Conservation (phyloP, 108 stramenopile species). For the Phaeodactylum tricornutum region DNA sequence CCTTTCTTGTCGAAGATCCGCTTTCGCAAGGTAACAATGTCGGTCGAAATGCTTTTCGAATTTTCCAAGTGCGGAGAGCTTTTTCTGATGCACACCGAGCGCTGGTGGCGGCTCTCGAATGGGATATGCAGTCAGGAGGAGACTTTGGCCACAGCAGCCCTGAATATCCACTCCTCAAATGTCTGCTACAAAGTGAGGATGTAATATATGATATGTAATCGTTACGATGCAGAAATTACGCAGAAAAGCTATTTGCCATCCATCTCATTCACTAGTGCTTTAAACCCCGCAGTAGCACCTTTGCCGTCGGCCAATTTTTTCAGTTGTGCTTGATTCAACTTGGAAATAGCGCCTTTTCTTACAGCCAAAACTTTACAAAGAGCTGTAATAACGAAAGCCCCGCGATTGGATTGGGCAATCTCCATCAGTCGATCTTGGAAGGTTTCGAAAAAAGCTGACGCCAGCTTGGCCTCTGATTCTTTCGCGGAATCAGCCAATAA, state of each 20-base stretch:
- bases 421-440: conserved; percentile 28
- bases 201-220: conserved; percentile 48
- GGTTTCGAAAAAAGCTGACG: conserved; percentile 27
- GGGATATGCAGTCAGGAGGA: conserved; percentile 55
- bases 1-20: conserved; percentile 91
- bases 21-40: conserved; percentile 84
- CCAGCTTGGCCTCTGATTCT: conserved; percentile 23
- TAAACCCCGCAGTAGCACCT: conserved; percentile 40
- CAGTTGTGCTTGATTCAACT: conserved; percentile 25
- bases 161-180: conserved; percentile 73
- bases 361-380: conserved; percentile 41
- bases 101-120: conserved; percentile 70
- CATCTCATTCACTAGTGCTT: no score
- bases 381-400: conserved; percentile 69
- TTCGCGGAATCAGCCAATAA: conserved; percentile 47
- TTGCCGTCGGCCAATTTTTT: conserved; percentile 25
- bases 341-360: conserved; percentile 25
- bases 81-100: conserved; percentile 82
- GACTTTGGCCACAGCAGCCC: conserved; percentile 35
- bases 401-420: conserved; percentile 56
- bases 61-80: conserved; percentile 78
- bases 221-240: no score
- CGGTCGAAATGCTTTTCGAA: conserved; percentile 89
- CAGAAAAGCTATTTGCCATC: no score
- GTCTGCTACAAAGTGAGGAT: conserved; percentile 74